Evolutionary conservation across 2,329 filamentous ascomycete genomes (phyloP).

Genomic region (Rhytidhysteron rufulum): DNA sequence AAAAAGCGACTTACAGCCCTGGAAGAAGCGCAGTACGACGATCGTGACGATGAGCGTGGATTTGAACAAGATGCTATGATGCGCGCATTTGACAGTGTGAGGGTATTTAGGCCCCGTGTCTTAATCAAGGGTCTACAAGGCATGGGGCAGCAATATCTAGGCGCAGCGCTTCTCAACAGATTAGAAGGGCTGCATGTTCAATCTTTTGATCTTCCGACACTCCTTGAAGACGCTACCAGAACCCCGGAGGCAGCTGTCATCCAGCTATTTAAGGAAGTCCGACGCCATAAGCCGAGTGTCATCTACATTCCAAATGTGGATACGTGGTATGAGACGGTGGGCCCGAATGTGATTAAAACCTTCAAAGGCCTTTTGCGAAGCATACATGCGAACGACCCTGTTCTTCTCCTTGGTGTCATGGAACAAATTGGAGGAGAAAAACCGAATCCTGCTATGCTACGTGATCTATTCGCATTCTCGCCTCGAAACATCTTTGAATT

Average conservation of each 20-base stretch:
- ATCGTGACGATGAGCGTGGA: slow-evolving; percentile 74
- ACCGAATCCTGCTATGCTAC: slow-evolving; percentile 61
- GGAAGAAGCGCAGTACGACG: slow-evolving; percentile 91
- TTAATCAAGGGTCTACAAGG: slow-evolving; percentile 77
- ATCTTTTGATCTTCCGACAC: slow-evolving; percentile 83
- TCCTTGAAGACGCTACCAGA: slow-evolving; percentile 78
- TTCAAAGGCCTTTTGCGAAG: slow-evolving; percentile 79
- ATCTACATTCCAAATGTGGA: slow-evolving; percentile 92
- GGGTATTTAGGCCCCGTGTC: slow-evolving; percentile 83
- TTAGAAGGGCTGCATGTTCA: slow-evolving; percentile 94
- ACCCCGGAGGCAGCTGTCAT: slow-evolving; percentile 85
- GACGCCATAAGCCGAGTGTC: slow-evolving; percentile 90
- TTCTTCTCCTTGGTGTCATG: slow-evolving; percentile 81
- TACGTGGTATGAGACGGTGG: slow-evolving; percentile 73
- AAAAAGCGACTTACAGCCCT: slow-evolving; percentile 84
- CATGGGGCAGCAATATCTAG: slow-evolving; percentile 92
- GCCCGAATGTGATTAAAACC: slow-evolving; percentile 64
- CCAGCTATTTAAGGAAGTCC: slow-evolving; percentile 85
- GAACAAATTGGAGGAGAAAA: slow-evolving; percentile 59
- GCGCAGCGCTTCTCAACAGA: slow-evolving; percentile 79
- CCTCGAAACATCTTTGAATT: slow-evolving; percentile 72
- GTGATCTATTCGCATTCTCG: slow-evolving; percentile 82
- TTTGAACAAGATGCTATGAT: slow-evolving; percentile 78
- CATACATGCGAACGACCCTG: slow-evolving; percentile 83
- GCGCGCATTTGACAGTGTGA: slow-evolving; percentile 72